Evolutionary conservation across 139 green algal species (phyloP).

Genomic region (Chlamydomonas sp.): DNA sequence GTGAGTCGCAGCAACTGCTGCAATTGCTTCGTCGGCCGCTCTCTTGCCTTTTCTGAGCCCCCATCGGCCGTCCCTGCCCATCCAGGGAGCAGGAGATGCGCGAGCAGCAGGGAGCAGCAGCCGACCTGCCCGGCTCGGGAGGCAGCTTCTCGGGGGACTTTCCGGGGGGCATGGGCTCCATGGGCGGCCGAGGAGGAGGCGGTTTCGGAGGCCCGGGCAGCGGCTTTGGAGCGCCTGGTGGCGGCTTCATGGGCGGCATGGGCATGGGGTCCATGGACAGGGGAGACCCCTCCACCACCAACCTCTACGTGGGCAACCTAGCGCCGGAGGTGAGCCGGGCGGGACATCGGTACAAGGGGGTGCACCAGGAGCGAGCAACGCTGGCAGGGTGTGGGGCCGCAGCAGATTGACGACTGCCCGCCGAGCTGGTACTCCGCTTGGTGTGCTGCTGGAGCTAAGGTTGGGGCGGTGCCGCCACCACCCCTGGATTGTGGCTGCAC

Average conservation of each 20-base stretch:
- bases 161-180: neutral
- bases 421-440: neutral
- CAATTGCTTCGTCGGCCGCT: too few relatives aligned
- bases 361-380: neutral
- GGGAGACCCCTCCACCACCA: conserved; percentile 89
- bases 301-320: conserved; percentile 95
- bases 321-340: conserved; percentile 64
- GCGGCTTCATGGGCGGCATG: neutral
- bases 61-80: too few relatives aligned
- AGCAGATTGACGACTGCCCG: too few relatives aligned
- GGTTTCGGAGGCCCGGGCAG: conserved; percentile 16
- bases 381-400: too few relatives aligned
- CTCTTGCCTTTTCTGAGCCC: too few relatives aligned
- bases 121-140: neutral
- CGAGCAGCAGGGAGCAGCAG: conserved; percentile 59
- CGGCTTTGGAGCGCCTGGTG: neutral
- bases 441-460: neutral
- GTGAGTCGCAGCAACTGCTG: too few relatives aligned
- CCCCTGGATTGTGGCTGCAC: too few relatives aligned
- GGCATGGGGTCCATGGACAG: conserved; percentile 54
- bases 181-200: neutral
- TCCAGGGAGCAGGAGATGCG: conserved; percentile 87
- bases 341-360: neutral
- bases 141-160: neutral
- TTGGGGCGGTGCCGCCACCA: too few relatives aligned